Evolutionary conservation across 1,284 basidiomycete genomes (phyloP), one percentile per base, ranked within the genome.

Genomic region (Leccinum fuscescens): DNA sequence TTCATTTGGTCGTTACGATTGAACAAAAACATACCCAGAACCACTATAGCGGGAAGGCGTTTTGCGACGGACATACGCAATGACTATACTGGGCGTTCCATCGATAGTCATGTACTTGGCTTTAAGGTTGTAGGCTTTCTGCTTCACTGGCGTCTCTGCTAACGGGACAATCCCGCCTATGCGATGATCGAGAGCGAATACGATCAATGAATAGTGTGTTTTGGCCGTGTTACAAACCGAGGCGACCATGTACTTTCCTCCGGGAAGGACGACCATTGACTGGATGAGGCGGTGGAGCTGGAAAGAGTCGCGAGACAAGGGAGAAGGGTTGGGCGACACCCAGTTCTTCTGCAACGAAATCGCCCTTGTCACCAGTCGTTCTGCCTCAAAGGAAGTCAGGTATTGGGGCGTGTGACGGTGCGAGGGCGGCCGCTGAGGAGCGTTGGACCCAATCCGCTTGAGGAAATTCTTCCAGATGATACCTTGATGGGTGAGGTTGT

Each of bases 381-480:
- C 88, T 12, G 82, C 79, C 63, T 90, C 88, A 44, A 82, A 77
- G 49, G 82, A 81, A 4, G 80, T 82, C 31, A 80, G 68, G 54
- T 74, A 69, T 6, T 70, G 66, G 15, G 78, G 67, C 29, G 73
- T 73, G 62, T 85, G 82, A 12, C 79, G 78, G 55, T 79, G 75
- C 0, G 84, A 85, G 0, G 86, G 88, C 2, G 87, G 86, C 3
- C 87, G 72, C 3, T 85, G 85, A 6, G 87, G 83, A n/a, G 87
- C 72, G 9, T 82, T 84, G 20, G 86, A 76, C 39, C 76, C 76
- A 61, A 88, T 76, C 12, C 75, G 72, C 42, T 74, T 72, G 55
- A 90, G 74, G 62, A 88, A 82, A 22, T 82, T 80, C 68, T 86
- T 87, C 89, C 89, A 91, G 44, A 90, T 81, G 55, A 81, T 73